A percentile compares a stretch with the other conserved stretches of the same genome.
These are phyloP conservation scores for Fusarium stilboides DNA, from an alignment of 2,329 filamentous ascomycete genomes.

Conservation along the genomic window DNA sequence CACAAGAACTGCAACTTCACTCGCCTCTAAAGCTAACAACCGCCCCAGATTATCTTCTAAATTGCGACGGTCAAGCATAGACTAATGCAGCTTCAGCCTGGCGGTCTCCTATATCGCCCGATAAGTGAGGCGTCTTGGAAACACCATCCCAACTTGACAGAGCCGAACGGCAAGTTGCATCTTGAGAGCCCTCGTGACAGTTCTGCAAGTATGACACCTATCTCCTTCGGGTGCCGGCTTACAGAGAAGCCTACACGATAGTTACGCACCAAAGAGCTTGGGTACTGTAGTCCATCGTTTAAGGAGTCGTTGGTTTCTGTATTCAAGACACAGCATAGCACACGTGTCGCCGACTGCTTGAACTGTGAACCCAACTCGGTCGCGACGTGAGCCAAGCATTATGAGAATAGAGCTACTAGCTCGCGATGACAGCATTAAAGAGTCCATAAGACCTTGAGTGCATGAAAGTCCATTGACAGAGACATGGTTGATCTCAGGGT, in stretches of 20 bases:
- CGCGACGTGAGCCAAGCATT: not conserved
- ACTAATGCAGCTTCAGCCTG: not conserved
- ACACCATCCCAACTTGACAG: constrained; percentile 20
- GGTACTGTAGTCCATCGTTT: constrained; percentile 3
- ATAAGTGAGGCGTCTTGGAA: constrained; percentile 19
- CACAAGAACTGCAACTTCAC: constrained; percentile 11
- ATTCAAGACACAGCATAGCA: constrained; percentile 35
- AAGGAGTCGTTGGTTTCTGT: constrained; percentile 21
- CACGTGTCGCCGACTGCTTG: constrained; percentile 41
- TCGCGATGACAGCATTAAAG: not conserved
- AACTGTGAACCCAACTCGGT: constrained; percentile 31
- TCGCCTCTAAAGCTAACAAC: not conserved
- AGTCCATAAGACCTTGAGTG: not conserved
- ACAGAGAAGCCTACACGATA: constrained; percentile 8
- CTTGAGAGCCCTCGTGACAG: constrained; percentile 25
- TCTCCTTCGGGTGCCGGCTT: not conserved
- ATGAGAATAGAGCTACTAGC: not conserved
- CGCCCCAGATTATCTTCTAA: not conserved
- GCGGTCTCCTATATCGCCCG: not conserved
- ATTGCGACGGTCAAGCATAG: no score
- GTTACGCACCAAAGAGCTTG: constrained; percentile 30
- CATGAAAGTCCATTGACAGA: not conserved
- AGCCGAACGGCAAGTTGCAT: constrained; percentile 32
- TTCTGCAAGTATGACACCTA: constrained; percentile 32
- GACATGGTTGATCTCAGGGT: constrained; percentile 1